Evolutionary conservation across 2,329 filamentous ascomycete genomes (phyloP), one percentile per base, ranked within the genome.

Genomic region (Exophiala bonariae): DNA sequence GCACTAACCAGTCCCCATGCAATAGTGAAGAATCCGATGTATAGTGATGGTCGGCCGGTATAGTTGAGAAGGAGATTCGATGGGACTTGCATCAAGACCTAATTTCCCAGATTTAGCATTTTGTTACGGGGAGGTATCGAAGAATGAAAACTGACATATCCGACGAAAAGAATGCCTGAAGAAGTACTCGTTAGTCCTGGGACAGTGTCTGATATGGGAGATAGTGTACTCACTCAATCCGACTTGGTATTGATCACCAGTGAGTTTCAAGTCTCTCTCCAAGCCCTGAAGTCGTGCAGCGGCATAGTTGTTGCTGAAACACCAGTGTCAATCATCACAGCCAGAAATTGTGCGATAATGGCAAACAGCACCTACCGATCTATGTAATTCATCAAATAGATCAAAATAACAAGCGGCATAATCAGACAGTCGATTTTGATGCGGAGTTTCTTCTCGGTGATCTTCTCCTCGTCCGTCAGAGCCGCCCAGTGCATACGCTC

Each of bases 81-180:
- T 10, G 53, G 55, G 3, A 58, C 40, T 42, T 73, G 81, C 77
- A 82, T 82, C 54, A 83, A 70, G 46, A 84, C 76, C 63, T 84
- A 84, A 46, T 72, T n/a, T n/a, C n/a, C n/a, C n/a, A n/a, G n/a
- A n/a, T n/a, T n/a, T n/a, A n/a, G 18, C 11, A 36, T 36, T 9
- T 9, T 36, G 11, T 11, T 11, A 16, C 11, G 33, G 8, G 8
- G 14, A 18, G 39, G 10, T 10, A 18, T 28, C n/a, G 30, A 16
- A 26, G 13, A 14, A 2, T 17, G 13, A 4, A n/a, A n/a, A 39
- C 44, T 47, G 41, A 71, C 69, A 34, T 72, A 72, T 20, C 57
- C 67, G 18, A 71, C 68, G 37, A 71, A 71, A 2, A 72, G 57
- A 36, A 72, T 49, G 28, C 20, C 17, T 41, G 17, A 10, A 28